These are phyloP conservation scores for Spencermartinsiella europaea DNA, from an alignment of 805 yeast species.

Conservation along the genomic window DNA sequence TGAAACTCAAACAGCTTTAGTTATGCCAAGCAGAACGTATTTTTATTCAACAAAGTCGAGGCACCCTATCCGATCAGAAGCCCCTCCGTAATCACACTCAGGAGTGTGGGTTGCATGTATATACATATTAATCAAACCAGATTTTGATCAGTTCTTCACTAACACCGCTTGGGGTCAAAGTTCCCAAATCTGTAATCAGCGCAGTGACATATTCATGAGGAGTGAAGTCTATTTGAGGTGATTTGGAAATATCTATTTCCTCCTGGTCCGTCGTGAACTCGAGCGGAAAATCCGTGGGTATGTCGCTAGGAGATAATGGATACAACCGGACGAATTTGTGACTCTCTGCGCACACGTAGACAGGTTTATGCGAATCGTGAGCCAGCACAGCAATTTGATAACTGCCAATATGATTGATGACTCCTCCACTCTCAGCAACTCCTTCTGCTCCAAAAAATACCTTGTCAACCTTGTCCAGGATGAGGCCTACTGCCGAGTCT, in stretches of 20 bases:
- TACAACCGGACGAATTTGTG: conserved; percentile 96
- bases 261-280: conserved; percentile 35
- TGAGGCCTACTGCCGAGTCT: conserved; percentile 91
- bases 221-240: conserved; percentile 81
- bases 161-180: conserved; percentile 94
- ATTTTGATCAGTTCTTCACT: conserved; percentile 97
- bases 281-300: conserved; percentile 57
- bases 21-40: no score
- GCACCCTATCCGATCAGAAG: no score
- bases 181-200: conserved; percentile 92
- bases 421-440: conserved; percentile 98
- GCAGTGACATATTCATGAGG: conserved; percentile 96
- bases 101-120: no score
- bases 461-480: conserved; percentile 86
- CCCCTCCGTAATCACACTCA: no score
- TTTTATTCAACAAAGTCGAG: no score
- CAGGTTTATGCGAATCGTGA: conserved; percentile 82
- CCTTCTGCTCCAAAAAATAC: conserved; percentile 98
- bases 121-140: conserved; percentile 72
- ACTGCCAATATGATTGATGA: conserved; percentile 86
- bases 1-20: no score
- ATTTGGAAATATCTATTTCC: conserved; percentile 36
- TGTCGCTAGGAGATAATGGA: conserved; percentile 88
- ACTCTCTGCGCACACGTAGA: conserved; percentile 89
- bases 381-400: conserved; percentile 94